Evolutionary conservation across 768 basidiomycete species (phyloP), one percentile per base, ranked within the genome.

Genomic region (Xerocomellus amylosporus): DNA sequence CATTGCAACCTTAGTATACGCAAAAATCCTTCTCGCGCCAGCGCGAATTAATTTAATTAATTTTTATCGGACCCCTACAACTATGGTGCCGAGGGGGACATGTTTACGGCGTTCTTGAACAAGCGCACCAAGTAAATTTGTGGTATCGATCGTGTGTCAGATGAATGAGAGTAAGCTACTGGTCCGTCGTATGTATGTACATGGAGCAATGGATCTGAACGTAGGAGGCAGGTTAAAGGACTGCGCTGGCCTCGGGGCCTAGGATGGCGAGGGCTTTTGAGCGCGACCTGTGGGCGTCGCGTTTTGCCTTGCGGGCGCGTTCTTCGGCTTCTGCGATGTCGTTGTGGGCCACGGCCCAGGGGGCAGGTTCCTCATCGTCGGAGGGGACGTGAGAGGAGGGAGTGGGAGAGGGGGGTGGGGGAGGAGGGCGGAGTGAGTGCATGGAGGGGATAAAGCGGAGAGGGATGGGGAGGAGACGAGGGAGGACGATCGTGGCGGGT

Each of bases 241-340:
- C 39, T 5, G 30, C 9, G 22, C 14, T 24, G 22, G 56, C 39
- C 19, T 63, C 52, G 17, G 42, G 51, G 26, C 52, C 49, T 0
- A 51, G 39, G 5, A 59, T 9, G 5, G 52, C 46, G 52, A 63
- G 46, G 1, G 26, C 31, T 42, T 55, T 63, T 2, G 41, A 6
- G 37, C 42, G 61, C 1, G 61, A 59, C 24, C 60, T 49, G 17
- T 26, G 13, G 5, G 46, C 46, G 41, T 54, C 45, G 43, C 62
- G 61, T 52, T n/a, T 51, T 0, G 41, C 57, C 30, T 45, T 64
- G 51, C 48, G 54, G 3, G 38, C 48, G 17, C 20, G 49, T 37
- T 64, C 62, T 1, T 59, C 39, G 1, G 39, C 48, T 14, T 54
- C 51, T 24, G 37, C 36, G 1, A 37, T 2, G 30, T 49, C 26